Evolutionary conservation across 129 eudicot genomes (phyloP), one percentile per base, ranked within the genome.

Genomic region (Flaveria linearis): DNA sequence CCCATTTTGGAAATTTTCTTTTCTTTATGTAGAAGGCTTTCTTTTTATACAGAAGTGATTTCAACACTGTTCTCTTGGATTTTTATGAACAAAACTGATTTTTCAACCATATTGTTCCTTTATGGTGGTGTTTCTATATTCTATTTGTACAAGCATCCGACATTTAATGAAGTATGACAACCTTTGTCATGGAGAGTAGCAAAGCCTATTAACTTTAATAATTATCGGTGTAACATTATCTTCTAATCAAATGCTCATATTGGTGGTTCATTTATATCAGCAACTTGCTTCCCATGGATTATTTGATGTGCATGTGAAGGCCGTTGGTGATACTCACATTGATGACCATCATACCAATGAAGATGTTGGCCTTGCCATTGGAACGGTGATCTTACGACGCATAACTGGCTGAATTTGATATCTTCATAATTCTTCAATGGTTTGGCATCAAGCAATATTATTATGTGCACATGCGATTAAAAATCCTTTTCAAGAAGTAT

Each of bases 241-340:
- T 36, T 36, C 7, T 36, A 28, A 61, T 17, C 50, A 9, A 11
- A 22, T 78, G 65, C 43, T 71, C 17, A 56, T 70, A 14, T 26
- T 73, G 58, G 42, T 73, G 51, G 13, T 50, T 13, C 39, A 28
- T 81, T 57, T 69, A 8, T 69, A 17, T 80, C 80, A 91, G 97
- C 99, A 95, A 91, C 89, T 95, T 81, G 97, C 99, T 81, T 95
- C 99, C 45, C 99, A 95, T 87, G 99, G 99, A 41, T 82, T 95
- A 60, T 95, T 95, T 39, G 91, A 95, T 25, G 95, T 95, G 57
- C 91, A 95, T 68, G 99, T 95, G 79, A 95, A 85, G 82, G 99
- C 99, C 74, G 88, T 84, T 73, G 99, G 99, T 50, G 99, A 91
- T 74, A 86, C 75, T 83, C 99, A 95, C 86, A 95, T 95, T 81